phyloP scores from a whole-genome alignment of 306 rosid genomes.

The Datisca glomerata region DNA sequence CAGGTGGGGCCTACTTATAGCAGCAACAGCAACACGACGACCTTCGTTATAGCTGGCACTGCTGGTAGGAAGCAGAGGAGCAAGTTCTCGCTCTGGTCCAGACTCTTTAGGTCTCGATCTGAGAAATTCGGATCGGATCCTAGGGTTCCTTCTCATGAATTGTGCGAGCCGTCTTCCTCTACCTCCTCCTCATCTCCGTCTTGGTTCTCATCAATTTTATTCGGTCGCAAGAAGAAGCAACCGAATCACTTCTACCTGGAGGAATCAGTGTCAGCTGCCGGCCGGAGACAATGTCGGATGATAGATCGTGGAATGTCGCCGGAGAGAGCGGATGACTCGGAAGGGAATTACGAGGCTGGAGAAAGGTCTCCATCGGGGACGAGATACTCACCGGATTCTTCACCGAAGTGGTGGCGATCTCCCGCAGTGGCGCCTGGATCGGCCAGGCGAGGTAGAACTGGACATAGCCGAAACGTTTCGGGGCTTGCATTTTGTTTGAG shows the following conservation, averaged over 20 bases:
- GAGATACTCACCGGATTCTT: constrained; percentile 33
- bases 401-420: constrained; percentile 48
- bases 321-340: constrained; percentile 21
- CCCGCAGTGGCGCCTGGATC: constrained; percentile 32
- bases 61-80: constrained; percentile 31
- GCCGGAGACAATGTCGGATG: constrained; percentile 15
- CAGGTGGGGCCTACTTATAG: constrained; percentile 52
- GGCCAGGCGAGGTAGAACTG: constrained; percentile 33
- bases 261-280: constrained; percentile 2
- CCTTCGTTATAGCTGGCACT: constrained; percentile 8
- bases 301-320: constrained; percentile 95
- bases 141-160: constrained; percentile 6
- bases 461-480: constrained; percentile 30
- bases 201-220: constrained; percentile 55
- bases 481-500: constrained; percentile 76
- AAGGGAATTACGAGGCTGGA: constrained; percentile 16
- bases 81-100: constrained; percentile 33
- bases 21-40: constrained; percentile 2
- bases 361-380: constrained; percentile 43
- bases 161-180: constrained; percentile 14
- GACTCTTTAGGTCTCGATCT: constrained; percentile 44
- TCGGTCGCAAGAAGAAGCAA: constrained; percentile 24
- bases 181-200: constrained; percentile 39
- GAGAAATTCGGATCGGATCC: constrained; percentile 34
- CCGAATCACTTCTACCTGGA: constrained; percentile 11